phyloP scores from a whole-genome alignment of 2,329 filamentous ascomycete species.

The Sclerotinia spermophila region DNA sequence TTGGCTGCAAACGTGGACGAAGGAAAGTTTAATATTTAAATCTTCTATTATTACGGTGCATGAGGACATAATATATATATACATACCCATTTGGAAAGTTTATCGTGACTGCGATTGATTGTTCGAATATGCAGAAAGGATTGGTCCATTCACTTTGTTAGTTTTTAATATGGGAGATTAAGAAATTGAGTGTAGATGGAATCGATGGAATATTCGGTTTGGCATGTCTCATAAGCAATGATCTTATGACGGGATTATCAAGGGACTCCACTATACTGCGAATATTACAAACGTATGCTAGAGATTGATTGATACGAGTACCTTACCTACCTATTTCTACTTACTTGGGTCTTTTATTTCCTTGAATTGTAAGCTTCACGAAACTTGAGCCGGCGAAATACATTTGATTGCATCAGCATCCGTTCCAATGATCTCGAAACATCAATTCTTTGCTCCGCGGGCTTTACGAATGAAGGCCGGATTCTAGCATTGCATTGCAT shows the following conservation, averaged over 20 bases:
- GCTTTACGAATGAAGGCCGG: background rate
- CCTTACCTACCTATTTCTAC: background rate
- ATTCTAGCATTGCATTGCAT: background rate
- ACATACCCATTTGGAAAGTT: background rate
- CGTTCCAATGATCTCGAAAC: slow-evolving; percentile 1
- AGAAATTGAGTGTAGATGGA: background rate
- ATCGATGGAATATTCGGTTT: background rate
- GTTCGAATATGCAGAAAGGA: background rate
- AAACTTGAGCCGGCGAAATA: slow-evolving; percentile 8
- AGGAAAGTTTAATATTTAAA: background rate
- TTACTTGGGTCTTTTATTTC: background rate
- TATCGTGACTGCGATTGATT: background rate
- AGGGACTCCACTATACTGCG: background rate
- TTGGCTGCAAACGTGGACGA: background rate
- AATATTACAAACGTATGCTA: background rate
- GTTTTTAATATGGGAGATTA: background rate
- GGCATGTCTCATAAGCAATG: background rate
- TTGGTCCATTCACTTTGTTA: background rate
- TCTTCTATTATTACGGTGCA: background rate
- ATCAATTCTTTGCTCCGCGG: background rate
- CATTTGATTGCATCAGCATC: background rate
- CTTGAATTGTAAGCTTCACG: background rate
- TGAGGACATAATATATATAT: background rate
- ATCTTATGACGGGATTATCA: background rate
- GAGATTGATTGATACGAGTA: background rate